Evolutionary conservation across 768 basidiomycete species (phyloP), one percentile per base, ranked within the genome.

Genomic region (Calvatia gigantea): DNA sequence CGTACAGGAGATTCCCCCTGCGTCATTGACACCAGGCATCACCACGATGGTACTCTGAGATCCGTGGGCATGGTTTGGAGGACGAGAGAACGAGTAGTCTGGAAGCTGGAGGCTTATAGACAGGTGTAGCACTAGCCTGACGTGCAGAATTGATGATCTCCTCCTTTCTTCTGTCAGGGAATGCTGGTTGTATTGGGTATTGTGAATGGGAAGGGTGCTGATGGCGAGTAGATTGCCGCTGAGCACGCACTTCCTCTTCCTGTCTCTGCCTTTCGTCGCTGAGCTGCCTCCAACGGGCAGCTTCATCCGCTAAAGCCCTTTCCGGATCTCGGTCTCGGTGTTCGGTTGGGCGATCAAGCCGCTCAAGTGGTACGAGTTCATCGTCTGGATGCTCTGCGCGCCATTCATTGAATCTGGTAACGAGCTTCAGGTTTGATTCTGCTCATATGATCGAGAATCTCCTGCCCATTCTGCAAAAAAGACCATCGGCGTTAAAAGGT

Each of bases 341-440:
- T 33, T 70, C 69, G 43, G 55, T 64, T 67, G 49, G 65, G 61
- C 62, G 63, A 62, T 63, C 54, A 15, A n/a, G 60, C 67, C 65
- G 58, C 70, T 58, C 59, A 60, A 52, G 28, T 21, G 51, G 51
- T 7, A 31, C 8, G 32, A 63, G 54, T 19, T 61, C 56, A 21
- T 69, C 70, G 45, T 78, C 70, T 6, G 75, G 74, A 58, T 82
- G 71, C 35, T 71, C 69, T 33, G 69, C 68, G 9, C 70, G 64
- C 86, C 86, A 90, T 47, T 75, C 72, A 48, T 87, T 85, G 60
- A 82, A 84, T 14, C 84, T 79, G 39, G 82, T 78, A 41, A 87
- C 79, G 6, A 92, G 76, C 3, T n/a, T 72, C 62, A 7, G 81
- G 80, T 57, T 90, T 91, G 51, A 93, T 74, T 23, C 81, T 76